These are phyloP conservation scores for Suillus sp. DNA, from an alignment of 768 basidiomycete species.

Conservation along the genomic window DNA sequence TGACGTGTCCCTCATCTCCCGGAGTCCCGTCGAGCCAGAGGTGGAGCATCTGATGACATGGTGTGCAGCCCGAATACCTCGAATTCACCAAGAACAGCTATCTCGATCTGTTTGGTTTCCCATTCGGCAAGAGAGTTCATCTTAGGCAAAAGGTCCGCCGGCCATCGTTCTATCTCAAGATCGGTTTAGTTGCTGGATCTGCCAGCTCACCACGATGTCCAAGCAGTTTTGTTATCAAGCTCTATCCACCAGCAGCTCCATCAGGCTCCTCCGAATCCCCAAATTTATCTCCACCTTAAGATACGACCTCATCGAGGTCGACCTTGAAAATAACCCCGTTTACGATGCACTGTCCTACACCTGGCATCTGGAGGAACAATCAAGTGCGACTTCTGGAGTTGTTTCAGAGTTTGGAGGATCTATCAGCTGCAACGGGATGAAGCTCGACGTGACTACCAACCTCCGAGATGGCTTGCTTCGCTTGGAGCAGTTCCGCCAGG, in stretches of 20 bases:
- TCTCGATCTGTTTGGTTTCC: not conserved
- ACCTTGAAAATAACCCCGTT: not conserved
- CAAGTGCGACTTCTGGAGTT: not conserved
- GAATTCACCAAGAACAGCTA: not conserved
- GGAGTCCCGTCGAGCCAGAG: not conserved
- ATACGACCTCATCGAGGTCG: not conserved
- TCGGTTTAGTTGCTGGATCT: not conserved
- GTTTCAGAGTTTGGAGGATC: not conserved
- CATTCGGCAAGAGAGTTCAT: not conserved
- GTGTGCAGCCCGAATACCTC: not conserved
- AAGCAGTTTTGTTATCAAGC: not conserved
- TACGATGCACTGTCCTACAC: conserved; percentile 13
- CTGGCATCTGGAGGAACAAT: conserved; percentile 2
- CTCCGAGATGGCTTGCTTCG: conserved; percentile 2
- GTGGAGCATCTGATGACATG: not conserved
- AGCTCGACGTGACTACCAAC: not conserved
- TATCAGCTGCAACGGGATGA: not conserved
- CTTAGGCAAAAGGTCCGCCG: not conserved
- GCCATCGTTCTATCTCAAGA: not conserved
- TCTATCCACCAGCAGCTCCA: not conserved
- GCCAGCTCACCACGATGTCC: conserved; percentile 1
- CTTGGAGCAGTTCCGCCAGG: conserved; percentile 2
- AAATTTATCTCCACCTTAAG: not conserved
- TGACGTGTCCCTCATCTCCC: not conserved
- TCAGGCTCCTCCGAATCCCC: not conserved